phyloP scores from a whole-genome alignment of 2,329 filamentous ascomycete genomes.

The Aspergillus udagawae region DNA sequence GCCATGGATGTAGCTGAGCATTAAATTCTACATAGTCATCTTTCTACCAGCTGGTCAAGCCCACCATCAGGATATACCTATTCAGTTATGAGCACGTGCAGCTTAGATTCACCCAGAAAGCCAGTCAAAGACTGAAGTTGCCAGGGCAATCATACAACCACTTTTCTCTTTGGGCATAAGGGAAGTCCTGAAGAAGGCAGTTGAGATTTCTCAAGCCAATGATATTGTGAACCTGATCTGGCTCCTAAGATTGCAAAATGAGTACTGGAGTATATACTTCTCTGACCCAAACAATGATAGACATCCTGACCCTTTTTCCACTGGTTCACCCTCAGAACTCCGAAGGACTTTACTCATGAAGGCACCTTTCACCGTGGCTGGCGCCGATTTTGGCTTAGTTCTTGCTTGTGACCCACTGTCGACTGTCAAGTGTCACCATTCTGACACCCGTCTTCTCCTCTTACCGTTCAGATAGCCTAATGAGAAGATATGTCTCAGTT shows the following conservation, averaged over 20 bases:
- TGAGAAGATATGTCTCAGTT: not conserved
- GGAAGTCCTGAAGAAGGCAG: not conserved
- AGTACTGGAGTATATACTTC: not conserved
- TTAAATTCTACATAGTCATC: too few species aligned
- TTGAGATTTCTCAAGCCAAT: too few species aligned
- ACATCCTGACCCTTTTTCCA: not conserved
- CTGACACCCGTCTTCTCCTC: not conserved
- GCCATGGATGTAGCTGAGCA: too few species aligned
- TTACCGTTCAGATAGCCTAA: not conserved
- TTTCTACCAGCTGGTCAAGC: not conserved
- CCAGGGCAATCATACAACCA: too few species aligned
- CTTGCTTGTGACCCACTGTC: too few species aligned
- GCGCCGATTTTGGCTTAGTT: too few species aligned
- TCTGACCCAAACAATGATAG: not conserved
- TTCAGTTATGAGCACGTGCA: not conserved
- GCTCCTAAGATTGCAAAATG: not conserved
- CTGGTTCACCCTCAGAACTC: too few species aligned
- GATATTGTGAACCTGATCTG: too few species aligned
- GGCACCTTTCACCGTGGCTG: too few species aligned
- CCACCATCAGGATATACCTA: not conserved
- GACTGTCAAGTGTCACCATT: too few species aligned
- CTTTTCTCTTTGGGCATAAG: not conserved
- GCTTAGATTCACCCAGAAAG: not conserved
- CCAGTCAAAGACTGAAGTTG: too few species aligned
- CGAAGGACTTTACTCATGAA: too few species aligned